Evolutionary conservation across 2,329 filamentous ascomycete genomes (phyloP).

Genomic region (Proliferodiscus dingleyae): DNA sequence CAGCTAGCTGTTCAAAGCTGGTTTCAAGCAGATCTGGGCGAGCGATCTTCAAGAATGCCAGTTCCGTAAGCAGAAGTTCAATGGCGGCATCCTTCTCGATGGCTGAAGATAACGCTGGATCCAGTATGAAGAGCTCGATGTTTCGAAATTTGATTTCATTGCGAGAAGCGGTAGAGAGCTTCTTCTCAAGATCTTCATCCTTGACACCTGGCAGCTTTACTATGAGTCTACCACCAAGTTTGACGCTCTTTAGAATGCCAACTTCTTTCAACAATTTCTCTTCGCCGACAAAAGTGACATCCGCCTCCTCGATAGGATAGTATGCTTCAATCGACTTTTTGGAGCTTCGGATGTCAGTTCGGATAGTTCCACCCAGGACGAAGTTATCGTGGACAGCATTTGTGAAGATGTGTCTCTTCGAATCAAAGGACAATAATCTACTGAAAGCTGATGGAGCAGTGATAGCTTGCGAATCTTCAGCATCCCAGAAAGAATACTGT

Average conservation of each 20-base stretch:
- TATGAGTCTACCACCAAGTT: slow-evolving; percentile 66
- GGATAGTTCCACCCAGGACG: slow-evolving; percentile 70
- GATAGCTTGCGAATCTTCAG: slow-evolving; percentile 67
- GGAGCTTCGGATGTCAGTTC: slow-evolving; percentile 81
- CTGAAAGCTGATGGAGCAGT: slow-evolving; percentile 58
- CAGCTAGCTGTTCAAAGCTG: slow-evolving; percentile 61
- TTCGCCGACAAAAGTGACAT: slow-evolving; percentile 73
- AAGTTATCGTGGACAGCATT: slow-evolving; percentile 62
- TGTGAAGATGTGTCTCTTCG: slow-evolving; percentile 55
- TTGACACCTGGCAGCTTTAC: slow-evolving; percentile 75
- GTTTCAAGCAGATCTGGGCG: slow-evolving; percentile 59
- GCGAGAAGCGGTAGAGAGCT: slow-evolving; percentile 65
- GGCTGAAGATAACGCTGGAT: slow-evolving; percentile 63
- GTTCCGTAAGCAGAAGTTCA: slow-evolving; percentile 66
- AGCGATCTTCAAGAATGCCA: slow-evolving; percentile 78
- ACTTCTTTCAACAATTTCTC: slow-evolving; percentile 76
- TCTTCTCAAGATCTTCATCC: slow-evolving; percentile 85
- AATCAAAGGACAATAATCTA: slow-evolving; percentile 65
- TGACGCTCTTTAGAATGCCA: slow-evolving; percentile 66
- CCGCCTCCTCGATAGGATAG: slow-evolving; percentile 73
- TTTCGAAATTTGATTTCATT: slow-evolving; percentile 67
- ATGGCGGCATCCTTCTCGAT: slow-evolving; percentile 59
- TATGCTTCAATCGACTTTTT: slow-evolving; percentile 79
- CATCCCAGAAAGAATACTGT: slow-evolving; percentile 93
- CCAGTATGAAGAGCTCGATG: slow-evolving; percentile 69